phyloP scores from a whole-genome alignment of 139 green algal genomes.

The Cymbomonas tetramitiformis region DNA sequence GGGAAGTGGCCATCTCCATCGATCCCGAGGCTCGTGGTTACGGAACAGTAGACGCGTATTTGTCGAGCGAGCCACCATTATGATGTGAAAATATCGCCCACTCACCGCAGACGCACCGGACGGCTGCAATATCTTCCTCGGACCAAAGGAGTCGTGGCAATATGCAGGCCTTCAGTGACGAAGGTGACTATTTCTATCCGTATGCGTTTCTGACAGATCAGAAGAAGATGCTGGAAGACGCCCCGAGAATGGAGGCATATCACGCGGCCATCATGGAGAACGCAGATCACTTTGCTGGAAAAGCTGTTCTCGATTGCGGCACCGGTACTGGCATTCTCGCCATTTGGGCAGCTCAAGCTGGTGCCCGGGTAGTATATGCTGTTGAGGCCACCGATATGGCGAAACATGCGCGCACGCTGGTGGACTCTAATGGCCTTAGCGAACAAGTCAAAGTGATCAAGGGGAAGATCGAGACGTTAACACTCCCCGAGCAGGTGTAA shows the following conservation, averaged over 20 bases:
- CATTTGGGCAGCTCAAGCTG: slow-evolving; percentile 68
- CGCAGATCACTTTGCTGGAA: slow-evolving; percentile 40
- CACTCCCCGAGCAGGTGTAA: slow-evolving; percentile 93
- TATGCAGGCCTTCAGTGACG: too few species aligned
- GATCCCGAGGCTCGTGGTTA: too few species aligned
- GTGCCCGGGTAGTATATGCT: slow-evolving; percentile 69
- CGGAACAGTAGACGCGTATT: too few species aligned
- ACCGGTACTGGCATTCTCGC: slow-evolving; percentile 88
- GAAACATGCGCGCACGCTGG: slow-evolving; percentile 52
- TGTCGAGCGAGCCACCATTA: too few species aligned
- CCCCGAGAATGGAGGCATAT: slow-evolving; percentile 86
- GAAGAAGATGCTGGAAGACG: slow-evolving; percentile 97
- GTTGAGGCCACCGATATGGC: slow-evolving; percentile 93
- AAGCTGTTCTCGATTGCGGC: slow-evolving; percentile 88
- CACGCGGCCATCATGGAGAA: slow-evolving; percentile 61
- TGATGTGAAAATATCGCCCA: too few species aligned
- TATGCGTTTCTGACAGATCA: slow-evolving; percentile 89
- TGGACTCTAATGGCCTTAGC: slow-evolving; percentile 61
- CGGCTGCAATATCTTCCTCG: too few species aligned
- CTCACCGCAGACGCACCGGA: too few species aligned
- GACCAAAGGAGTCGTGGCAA: too few species aligned
- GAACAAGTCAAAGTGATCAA: slow-evolving; percentile 84
- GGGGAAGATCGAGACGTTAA: slow-evolving; percentile 76
- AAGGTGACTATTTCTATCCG: slow-evolving; percentile 97
- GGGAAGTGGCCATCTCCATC: too few species aligned